A percentile compares a stretch with the other conserved stretches of the same genome.
Conservation (phyloP, 306 rosid species). For the Gynostemma pentaphyllum region DNA sequence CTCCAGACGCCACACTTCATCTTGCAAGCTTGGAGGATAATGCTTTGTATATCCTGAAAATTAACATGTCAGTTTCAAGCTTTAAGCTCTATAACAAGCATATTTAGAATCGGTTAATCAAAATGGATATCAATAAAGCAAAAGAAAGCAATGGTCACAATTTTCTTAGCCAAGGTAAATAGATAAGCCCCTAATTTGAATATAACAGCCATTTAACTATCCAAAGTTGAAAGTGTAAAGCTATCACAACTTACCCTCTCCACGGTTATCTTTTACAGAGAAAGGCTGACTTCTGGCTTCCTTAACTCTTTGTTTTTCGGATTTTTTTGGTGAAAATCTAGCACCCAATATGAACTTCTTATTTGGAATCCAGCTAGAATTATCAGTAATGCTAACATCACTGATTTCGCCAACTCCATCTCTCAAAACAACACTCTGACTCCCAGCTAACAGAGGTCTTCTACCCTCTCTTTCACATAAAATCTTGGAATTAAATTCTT, state of each 20-base stretch:
- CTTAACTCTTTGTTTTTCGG: background rate
- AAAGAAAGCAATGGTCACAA: background rate
- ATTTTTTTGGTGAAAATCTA: background rate
- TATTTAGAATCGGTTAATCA: background rate
- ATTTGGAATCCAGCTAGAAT: conserved; percentile 13
- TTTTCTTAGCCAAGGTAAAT: background rate
- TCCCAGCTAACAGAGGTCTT: conserved; percentile 11
- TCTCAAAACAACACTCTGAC: background rate
- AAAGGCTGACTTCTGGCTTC: conserved; percentile 12
- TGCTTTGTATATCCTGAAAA: conserved; percentile 13
- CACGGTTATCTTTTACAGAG: conserved; percentile 12
- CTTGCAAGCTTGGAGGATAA: conserved; percentile 8
- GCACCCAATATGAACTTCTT: conserved; percentile 11
- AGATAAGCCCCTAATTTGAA: background rate
- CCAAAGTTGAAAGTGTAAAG: background rate
- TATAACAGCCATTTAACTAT: background rate
- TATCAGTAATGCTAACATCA: conserved; percentile 13
- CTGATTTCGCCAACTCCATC: background rate
- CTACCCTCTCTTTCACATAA: conserved; percentile 12
- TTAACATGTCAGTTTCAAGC: background rate
- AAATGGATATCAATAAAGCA: background rate
- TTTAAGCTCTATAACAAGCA: background rate
- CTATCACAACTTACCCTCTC: conserved; percentile 11
- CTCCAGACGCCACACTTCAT: conserved; percentile 15
- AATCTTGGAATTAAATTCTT: conserved; percentile 7